These are phyloP conservation scores for Coemansia sp. DNA, from an alignment of 192 early-diverging fungal genomes.

Conservation along the genomic window DNA sequence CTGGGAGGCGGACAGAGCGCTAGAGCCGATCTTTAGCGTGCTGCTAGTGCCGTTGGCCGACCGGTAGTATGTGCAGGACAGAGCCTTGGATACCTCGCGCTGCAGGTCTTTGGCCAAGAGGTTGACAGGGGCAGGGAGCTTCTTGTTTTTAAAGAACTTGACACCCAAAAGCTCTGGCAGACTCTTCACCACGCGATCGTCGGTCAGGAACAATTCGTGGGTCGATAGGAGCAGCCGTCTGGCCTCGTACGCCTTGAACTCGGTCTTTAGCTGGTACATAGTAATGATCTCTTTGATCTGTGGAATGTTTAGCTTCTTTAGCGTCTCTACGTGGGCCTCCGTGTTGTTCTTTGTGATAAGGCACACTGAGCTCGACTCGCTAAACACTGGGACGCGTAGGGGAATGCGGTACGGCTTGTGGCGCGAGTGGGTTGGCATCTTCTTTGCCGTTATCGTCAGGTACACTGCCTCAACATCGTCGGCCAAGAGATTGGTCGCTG, in stretches of 20 bases:
- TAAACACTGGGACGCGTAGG: slow-evolving; percentile 65
- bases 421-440: slow-evolving; percentile 58
- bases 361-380: slow-evolving; percentile 72
- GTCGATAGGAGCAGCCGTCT: slow-evolving; percentile 68
- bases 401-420: slow-evolving; percentile 72
- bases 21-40: slow-evolving; percentile 72
- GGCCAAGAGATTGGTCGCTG: slow-evolving; percentile 54
- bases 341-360: slow-evolving; percentile 87
- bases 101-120: slow-evolving; percentile 21
- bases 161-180: slow-evolving; percentile 81
- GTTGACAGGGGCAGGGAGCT: slow-evolving; percentile 56
- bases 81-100: slow-evolving; percentile 25
- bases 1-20: slow-evolving; percentile 56
- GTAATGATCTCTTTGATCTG: slow-evolving; percentile 72
- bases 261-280: slow-evolving; percentile 71
- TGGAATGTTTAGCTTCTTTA: slow-evolving; percentile 61
- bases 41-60: slow-evolving; percentile 43
- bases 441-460: slow-evolving; percentile 68
- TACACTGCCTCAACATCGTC: slow-evolving; percentile 58
- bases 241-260: slow-evolving; percentile 79
- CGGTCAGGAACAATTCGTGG: slow-evolving; percentile 88
- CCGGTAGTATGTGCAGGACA: slow-evolving; percentile 30
- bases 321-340: slow-evolving; percentile 69
- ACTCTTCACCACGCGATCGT: slow-evolving; percentile 72
- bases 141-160: slow-evolving; percentile 79